Conservation (phyloP, 495 filamentous ascomycete species). For the Alectoria sarmentosa region DNA sequence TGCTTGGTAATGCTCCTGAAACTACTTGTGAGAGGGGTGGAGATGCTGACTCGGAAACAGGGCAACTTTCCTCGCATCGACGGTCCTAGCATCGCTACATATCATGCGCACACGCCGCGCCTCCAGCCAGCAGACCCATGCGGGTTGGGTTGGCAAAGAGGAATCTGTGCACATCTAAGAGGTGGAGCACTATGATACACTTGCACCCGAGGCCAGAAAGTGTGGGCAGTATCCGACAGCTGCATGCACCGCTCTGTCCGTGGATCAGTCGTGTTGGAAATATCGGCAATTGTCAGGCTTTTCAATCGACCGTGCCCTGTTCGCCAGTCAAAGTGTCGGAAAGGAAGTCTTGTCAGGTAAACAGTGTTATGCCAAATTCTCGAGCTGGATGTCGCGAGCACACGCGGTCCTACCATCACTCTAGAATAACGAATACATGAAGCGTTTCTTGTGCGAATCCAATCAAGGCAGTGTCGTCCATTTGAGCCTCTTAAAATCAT, state of each 20-base stretch:
- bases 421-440: background rate
- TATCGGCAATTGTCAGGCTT: background rate
- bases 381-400: background rate
- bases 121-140: constrained; percentile 8
- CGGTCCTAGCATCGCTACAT: constrained; percentile 35
- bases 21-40: background rate
- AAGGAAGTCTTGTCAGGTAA: background rate
- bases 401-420: background rate
- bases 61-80: constrained; percentile 45
- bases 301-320: background rate
- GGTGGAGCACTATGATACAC: background rate
- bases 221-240: background rate
- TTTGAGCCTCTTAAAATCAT: background rate
- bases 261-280: background rate
- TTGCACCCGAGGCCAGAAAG: background rate
- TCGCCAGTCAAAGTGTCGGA: background rate
- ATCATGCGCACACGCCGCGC: constrained; percentile 28
- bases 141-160: constrained; percentile 8
- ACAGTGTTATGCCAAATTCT: background rate
- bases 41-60: constrained; percentile 27
- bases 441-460: background rate
- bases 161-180: background rate
- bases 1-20: constrained; percentile 40
- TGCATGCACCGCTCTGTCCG: background rate
- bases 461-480: background rate